Evolutionary conservation across 2,329 filamentous ascomycete species (phyloP).

Genomic region (Cytospora piceicola): DNA sequence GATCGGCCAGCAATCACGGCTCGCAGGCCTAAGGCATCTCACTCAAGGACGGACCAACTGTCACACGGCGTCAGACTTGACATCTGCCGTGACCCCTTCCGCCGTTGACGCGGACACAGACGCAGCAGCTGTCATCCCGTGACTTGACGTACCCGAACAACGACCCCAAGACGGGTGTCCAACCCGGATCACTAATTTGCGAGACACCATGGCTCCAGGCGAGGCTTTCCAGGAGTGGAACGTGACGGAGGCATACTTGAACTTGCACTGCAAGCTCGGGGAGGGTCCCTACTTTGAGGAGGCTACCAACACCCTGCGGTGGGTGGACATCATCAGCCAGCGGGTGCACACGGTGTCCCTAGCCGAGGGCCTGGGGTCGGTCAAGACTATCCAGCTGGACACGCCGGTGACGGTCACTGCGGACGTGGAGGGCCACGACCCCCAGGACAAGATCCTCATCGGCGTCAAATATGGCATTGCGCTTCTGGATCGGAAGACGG

Average conservation of each 20-base stretch:
- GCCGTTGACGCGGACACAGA: conserved; percentile 20
- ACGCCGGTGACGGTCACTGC: conserved; percentile 69
- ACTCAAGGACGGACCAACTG: conserved; percentile 16
- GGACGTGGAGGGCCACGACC: conserved; percentile 71
- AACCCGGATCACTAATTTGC: conserved; percentile 7
- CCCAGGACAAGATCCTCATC: conserved; percentile 69
- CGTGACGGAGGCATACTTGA: conserved; percentile 59
- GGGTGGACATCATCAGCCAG: conserved; percentile 81
- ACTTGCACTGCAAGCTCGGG: conserved; percentile 67
- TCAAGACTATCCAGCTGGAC: conserved; percentile 63
- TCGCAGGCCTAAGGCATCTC: conserved; percentile 18
- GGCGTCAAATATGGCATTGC: conserved; percentile 83
- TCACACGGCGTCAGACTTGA: conserved; percentile 30
- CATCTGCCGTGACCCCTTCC: conserved; percentile 29
- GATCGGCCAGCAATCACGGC: conserved; percentile 10
- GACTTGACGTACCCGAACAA: conserved; percentile 14
- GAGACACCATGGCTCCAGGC: conserved; percentile 38
- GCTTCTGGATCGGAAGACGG: conserved; percentile 68
- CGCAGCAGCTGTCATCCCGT: conserved; percentile 24
- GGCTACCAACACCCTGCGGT: conserved; percentile 67
- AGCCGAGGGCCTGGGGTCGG: conserved; percentile 61
- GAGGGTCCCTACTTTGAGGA: conserved; percentile 78
- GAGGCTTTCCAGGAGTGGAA: conserved; percentile 52
- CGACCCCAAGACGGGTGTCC: neutral
- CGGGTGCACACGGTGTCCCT: conserved; percentile 74